phyloP scores from a whole-genome alignment of 805 yeast genomes.

The Blastobotrys peoriensis region DNA sequence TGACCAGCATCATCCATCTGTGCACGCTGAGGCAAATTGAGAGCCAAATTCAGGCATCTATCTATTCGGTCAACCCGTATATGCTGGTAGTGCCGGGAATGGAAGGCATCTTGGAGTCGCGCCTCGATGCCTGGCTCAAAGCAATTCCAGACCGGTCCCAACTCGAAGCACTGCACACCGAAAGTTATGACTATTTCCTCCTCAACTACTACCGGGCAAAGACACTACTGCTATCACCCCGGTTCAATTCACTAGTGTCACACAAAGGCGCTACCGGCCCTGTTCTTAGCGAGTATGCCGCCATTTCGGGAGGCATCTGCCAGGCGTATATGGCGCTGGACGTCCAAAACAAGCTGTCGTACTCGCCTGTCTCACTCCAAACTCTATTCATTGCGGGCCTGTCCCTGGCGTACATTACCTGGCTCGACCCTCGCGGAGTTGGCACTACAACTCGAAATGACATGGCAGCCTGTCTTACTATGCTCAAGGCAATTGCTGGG shows the following conservation, averaged over 20 bases:
- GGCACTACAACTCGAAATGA: constrained; percentile 5
- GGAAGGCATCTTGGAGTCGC: constrained; percentile 1
- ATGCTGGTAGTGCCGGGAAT: neutral
- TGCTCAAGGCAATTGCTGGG: constrained; percentile 8
- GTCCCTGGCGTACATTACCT: constrained; percentile 8
- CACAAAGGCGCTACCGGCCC: constrained; percentile 1
- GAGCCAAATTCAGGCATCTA: constrained; percentile 8
- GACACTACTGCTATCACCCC: constrained; percentile 9
- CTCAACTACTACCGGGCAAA: constrained; percentile 12
- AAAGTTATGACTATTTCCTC: constrained; percentile 7
- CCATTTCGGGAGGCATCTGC: constrained; percentile 8
- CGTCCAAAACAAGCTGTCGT: constrained; percentile 3
- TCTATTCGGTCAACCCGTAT: constrained; percentile 6
- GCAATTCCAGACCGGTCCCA: constrained; percentile 3
- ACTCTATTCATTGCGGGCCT: constrained; percentile 12
- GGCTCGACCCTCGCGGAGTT: constrained; percentile 8
- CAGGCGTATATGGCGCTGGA: constrained; percentile 9
- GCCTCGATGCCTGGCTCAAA: constrained; percentile 10
- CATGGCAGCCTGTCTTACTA: constrained; percentile 6
- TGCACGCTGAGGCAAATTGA: constrained; percentile 13
- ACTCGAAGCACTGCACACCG: constrained; percentile 3
- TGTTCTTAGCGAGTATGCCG: constrained; percentile 9
- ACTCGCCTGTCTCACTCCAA: constrained; percentile 9
- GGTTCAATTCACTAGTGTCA: constrained; percentile 8
- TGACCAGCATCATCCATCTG: constrained; percentile 10